phyloP scores from a whole-genome alignment of 768 basidiomycete species.

The Termitomyces sp. region DNA sequence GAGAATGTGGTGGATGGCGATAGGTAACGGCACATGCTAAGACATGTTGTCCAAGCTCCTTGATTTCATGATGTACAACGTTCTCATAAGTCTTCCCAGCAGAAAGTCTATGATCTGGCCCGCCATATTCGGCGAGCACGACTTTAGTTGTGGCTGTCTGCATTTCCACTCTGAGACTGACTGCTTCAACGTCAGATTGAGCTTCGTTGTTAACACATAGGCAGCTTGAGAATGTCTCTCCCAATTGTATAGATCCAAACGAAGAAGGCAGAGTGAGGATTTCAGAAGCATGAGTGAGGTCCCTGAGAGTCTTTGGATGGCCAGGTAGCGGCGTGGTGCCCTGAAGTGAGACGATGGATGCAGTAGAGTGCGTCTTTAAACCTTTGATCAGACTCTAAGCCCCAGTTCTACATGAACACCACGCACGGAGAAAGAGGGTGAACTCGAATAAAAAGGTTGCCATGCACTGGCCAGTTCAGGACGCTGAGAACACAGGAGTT shows the following conservation, averaged over 20 bases:
- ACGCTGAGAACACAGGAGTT: constrained; percentile 42
- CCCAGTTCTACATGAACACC: neutral
- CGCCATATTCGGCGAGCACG: constrained; percentile 62
- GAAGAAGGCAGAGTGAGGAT: constrained; percentile 78
- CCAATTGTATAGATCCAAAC: constrained; percentile 86
- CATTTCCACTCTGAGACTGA: constrained; percentile 77
- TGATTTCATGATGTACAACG: constrained; percentile 84
- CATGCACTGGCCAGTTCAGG: constrained; percentile 74
- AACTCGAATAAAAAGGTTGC: constrained; percentile 87
- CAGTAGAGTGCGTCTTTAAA: constrained; percentile 63
- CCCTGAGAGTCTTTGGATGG: constrained; percentile 82
- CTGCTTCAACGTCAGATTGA: constrained; percentile 57
- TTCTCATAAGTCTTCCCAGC: constrained; percentile 64
- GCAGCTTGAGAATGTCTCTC: constrained; percentile 83
- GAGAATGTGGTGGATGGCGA: constrained; percentile 60
- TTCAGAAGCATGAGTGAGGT: constrained; percentile 77
- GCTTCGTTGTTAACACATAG: constrained; percentile 84
- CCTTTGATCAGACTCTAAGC: constrained; percentile 2
- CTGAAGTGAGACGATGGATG: constrained; percentile 75
- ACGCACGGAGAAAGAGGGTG: constrained; percentile 71
- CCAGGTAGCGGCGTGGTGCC: constrained; percentile 66
- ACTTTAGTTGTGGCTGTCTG: constrained; percentile 75
- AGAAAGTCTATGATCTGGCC: constrained; percentile 42
- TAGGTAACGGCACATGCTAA: constrained; percentile 84
- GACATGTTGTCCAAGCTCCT: constrained; percentile 91